Evolutionary conservation across 352 stramenopile genomes (phyloP).

Genomic region (Pilasporangium apinafurcum): DNA sequence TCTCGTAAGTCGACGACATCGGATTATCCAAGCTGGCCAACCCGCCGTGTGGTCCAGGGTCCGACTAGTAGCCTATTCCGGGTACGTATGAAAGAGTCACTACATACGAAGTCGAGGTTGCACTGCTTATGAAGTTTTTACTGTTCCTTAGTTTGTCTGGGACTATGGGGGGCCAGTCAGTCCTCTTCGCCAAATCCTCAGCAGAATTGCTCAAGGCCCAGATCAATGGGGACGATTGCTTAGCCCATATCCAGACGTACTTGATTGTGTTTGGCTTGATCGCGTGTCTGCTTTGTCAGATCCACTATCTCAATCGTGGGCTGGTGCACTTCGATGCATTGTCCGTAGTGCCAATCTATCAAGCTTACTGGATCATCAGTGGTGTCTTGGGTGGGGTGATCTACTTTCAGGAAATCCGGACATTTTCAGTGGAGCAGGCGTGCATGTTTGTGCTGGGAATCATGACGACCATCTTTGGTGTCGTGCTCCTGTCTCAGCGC

Average conservation of each 20-base stretch:
- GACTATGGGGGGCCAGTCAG: conserved; percentile 75
- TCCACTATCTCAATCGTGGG: conserved; percentile 77
- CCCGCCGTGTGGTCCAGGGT: conserved; percentile 56
- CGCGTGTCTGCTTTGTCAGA: conserved; percentile 57
- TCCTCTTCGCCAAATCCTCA: conserved; percentile 83
- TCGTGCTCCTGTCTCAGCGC: conserved; percentile 74
- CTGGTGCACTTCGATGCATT: conserved; percentile 78
- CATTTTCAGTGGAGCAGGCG: conserved; percentile 65
- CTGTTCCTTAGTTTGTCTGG: conserved; percentile 33
- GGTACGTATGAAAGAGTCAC: conserved; percentile 5
- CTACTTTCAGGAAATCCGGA: conserved; percentile 89
- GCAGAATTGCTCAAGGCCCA: conserved; percentile 70
- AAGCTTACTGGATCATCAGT: conserved; percentile 88
- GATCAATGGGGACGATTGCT: conserved; percentile 55
- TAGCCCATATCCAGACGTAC: conserved; percentile 62
- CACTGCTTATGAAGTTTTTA: too few species aligned
- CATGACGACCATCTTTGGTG: conserved; percentile 72
- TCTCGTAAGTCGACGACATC: conserved; percentile 62
- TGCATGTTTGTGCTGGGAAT: conserved; percentile 85
- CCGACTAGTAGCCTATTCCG: conserved; percentile 71
- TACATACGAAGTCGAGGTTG: too few species aligned
- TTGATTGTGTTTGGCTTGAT: conserved; percentile 54
- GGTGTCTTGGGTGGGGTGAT: conserved; percentile 84
- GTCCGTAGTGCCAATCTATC: conserved; percentile 79
- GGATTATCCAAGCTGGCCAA: conserved; percentile 68